These are phyloP conservation scores for Penicillium cinerascens DNA, from an alignment of 495 filamentous ascomycete genomes.

Conservation along the genomic window DNA sequence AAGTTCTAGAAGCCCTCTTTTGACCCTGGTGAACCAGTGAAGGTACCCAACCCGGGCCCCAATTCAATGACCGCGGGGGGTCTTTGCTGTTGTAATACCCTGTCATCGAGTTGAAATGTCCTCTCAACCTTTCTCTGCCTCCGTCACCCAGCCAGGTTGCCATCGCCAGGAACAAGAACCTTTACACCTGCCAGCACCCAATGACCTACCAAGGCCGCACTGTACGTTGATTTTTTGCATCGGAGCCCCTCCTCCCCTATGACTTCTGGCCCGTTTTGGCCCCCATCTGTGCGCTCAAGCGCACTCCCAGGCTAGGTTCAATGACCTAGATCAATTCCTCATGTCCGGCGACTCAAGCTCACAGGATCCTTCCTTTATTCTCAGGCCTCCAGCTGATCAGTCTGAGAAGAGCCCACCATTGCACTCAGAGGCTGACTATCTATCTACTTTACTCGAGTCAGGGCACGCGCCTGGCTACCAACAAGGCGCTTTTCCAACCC, in stretches of 20 bases:
- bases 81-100: conserved; percentile 12
- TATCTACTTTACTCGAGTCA: conserved; percentile 15
- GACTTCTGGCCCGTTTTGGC: conserved; percentile 11
- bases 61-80: conserved; percentile 19
- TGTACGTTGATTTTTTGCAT: conserved; percentile 23
- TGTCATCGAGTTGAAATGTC: conserved; percentile 12
- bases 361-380: conserved; percentile 16
- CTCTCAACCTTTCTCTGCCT: conserved; percentile 10
- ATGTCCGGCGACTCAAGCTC: conserved; percentile 25
- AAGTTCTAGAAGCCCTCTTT: conserved; percentile 19
- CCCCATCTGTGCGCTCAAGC: conserved; percentile 11
- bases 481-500: conserved; percentile 5
- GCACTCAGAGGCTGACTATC: conserved; percentile 2
- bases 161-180: conserved; percentile 10
- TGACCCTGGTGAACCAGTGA: conserved; percentile 6
- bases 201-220: not conserved
- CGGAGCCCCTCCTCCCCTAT: no score
- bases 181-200: conserved; percentile 8
- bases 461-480: conserved; percentile 16
- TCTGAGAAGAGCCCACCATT: conserved; percentile 12
- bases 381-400: conserved; percentile 13
- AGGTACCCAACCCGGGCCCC: conserved; percentile 6
- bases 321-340: conserved; percentile 16
- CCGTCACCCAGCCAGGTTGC: conserved; percentile 12
- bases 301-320: conserved; percentile 15